These are phyloP conservation scores for Trametes elegans DNA, from an alignment of 768 basidiomycete genomes.

Conservation along the genomic window DNA sequence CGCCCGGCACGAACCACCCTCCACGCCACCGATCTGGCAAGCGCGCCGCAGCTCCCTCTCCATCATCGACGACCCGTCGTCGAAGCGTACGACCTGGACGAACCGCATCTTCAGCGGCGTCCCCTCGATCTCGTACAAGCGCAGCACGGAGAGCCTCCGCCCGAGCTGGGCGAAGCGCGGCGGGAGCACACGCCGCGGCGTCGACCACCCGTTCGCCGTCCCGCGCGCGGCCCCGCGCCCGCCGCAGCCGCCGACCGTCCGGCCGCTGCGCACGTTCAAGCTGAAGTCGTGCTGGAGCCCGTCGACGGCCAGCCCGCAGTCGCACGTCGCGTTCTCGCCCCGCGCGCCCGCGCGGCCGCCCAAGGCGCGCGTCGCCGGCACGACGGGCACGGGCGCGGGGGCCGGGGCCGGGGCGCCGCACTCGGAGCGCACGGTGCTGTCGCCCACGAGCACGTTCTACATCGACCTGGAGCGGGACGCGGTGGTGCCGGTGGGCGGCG, in stretches of 20 bases:
- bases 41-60: slow-evolving; percentile 3
- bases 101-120: slow-evolving; percentile 20
- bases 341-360: slow-evolving; percentile 16
- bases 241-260: slow-evolving; percentile 27
- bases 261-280: slow-evolving; percentile 23
- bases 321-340: slow-evolving; percentile 4
- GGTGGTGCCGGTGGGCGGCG: slow-evolving; percentile 13
- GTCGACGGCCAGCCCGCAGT: slow-evolving; percentile 25
- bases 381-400: no score
- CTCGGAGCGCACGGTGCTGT: slow-evolving; percentile 24
- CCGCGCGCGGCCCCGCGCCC: slow-evolving; percentile 25
- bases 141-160: slow-evolving; percentile 27
- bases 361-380: slow-evolving; percentile 12
- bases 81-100: slow-evolving; percentile 21
- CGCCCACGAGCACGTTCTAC: slow-evolving; percentile 21
- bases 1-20: slow-evolving; percentile 1
- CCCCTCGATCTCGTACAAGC: slow-evolving; percentile 19
- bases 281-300: slow-evolving; percentile 30
- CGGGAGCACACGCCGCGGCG: slow-evolving; percentile 45
- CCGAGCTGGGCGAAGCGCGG: slow-evolving; percentile 52
- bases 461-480: slow-evolving; percentile 19
- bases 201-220: slow-evolving; percentile 51
- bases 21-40: slow-evolving; percentile 13
- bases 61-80: background rate
- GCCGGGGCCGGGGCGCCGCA: slow-evolving; percentile 10